Conservation (phyloP, 2,329 filamentous ascomycete species). For the Zymoseptoria passerinii region DNA sequence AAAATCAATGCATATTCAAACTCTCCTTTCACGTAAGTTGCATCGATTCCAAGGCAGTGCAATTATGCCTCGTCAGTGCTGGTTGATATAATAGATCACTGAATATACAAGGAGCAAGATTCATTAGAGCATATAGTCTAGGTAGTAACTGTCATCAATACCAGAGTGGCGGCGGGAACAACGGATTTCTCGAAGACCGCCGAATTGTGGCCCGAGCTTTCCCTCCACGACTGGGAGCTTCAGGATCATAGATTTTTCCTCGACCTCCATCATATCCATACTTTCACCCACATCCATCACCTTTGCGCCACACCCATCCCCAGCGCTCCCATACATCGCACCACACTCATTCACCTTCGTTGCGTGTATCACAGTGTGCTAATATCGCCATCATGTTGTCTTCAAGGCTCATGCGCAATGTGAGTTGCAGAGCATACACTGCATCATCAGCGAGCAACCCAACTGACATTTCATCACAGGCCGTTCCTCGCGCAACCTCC, state of each 20-base stretch:
- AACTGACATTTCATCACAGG: slow-evolving; percentile 20
- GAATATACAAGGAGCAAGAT: neutral
- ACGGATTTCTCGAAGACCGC: neutral
- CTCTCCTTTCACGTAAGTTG: too few relatives aligned
- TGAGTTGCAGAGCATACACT: slow-evolving; percentile 18
- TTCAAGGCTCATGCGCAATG: slow-evolving; percentile 29
- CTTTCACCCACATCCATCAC: neutral
- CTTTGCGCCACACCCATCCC: slow-evolving; percentile 2
- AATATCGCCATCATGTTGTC: slow-evolving; percentile 27
- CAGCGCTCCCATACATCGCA: slow-evolving; percentile 3
- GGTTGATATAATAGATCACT: too few relatives aligned
- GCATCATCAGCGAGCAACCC: slow-evolving; percentile 23
- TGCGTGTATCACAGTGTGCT: slow-evolving; percentile 18
- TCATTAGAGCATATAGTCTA: neutral
- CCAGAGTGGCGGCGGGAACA: neutral
- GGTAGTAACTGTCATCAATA: neutral
- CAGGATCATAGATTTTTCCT: neutral
- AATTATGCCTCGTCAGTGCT: too few relatives aligned
- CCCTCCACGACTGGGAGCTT: neutral
- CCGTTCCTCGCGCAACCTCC: slow-evolving; percentile 29
- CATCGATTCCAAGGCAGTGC: too few relatives aligned
- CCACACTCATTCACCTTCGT: slow-evolving; percentile 7
- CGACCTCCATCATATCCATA: neutral
- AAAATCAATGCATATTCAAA: too few relatives aligned
- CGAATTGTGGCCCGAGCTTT: neutral